Percentiles rank a stretch among this genome's conserved stretches.
Conservation (phyloP, 148 eudicot genomes). For the Cornus controversa region DNA sequence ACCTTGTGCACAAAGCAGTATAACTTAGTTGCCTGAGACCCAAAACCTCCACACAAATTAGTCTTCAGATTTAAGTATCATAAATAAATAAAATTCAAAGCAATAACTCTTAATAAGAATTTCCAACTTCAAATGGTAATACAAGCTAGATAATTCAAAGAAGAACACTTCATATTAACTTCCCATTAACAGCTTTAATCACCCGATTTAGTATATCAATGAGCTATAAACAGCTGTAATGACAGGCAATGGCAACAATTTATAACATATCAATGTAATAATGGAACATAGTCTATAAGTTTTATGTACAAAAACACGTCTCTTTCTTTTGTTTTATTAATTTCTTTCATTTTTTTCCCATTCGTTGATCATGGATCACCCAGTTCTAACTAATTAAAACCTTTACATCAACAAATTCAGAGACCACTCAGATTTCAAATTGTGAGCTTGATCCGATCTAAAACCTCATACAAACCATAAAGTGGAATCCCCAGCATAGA, state of each 20-base stretch:
- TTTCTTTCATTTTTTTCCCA: neutral
- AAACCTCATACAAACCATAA: neutral
- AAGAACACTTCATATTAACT: neutral
- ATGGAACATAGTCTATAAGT: neutral
- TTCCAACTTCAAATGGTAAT: neutral
- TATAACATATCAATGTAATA: neutral
- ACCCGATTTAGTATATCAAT: neutral
- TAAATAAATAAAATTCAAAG: too few species aligned
- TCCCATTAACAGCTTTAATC: too few species aligned
- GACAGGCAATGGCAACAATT: neutral
- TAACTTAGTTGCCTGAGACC: constrained; percentile 70
- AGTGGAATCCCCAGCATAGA: neutral
- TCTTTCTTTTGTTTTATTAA: too few species aligned
- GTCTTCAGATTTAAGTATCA: neutral
- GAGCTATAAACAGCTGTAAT: neutral
- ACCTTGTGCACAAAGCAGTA: constrained; percentile 94
- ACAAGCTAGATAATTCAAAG: neutral
- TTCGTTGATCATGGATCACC: neutral
- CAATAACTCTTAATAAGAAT: neutral
- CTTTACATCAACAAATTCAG: neutral
- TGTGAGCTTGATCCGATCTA: constrained; percentile 2
- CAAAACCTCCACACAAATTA: neutral
- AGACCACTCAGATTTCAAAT: neutral
- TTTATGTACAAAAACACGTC: too few species aligned
- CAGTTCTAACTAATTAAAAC: neutral